These are phyloP conservation scores for Salix suchowensis DNA, from an alignment of 345 rosid species.

Conservation along the genomic window DNA sequence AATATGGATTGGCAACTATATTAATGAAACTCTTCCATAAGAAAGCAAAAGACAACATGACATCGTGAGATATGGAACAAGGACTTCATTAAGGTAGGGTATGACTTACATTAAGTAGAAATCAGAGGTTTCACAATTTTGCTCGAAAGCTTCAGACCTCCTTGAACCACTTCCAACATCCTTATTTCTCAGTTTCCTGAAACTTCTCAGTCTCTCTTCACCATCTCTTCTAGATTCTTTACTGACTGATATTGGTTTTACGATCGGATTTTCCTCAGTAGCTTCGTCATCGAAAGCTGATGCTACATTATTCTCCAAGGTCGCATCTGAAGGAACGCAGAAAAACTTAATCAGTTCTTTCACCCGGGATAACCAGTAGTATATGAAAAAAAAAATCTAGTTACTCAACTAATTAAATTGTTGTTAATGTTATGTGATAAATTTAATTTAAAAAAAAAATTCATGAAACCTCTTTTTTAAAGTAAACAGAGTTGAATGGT, in stretches of 20 bases:
- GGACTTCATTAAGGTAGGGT: not conserved
- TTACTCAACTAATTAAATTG: no score
- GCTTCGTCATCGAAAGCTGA: constrained; percentile 17
- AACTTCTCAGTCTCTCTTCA: constrained; percentile 21
- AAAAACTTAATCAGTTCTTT: not conserved
- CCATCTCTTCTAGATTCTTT: constrained; percentile 17
- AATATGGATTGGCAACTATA: not conserved
- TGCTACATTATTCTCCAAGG: not conserved
- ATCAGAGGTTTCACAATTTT: constrained; percentile 51
- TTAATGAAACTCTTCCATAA: not conserved
- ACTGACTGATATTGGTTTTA: constrained; percentile 20
- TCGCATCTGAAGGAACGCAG: constrained; percentile 28
- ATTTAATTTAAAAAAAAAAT: no score
- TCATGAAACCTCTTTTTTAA: no score
- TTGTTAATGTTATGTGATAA: no score
- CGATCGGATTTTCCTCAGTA: constrained; percentile 14
- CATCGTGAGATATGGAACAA: not conserved
- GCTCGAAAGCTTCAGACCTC: constrained; percentile 25
- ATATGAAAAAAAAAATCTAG: no score
- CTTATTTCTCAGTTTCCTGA: constrained; percentile 14
- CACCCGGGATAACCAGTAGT: no score
- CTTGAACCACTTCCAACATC: constrained; percentile 12
- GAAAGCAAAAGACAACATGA: not conserved
- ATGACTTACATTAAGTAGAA: constrained; percentile 56
- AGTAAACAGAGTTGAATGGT: no score